A percentile compares a stretch with the other conserved stretches of the same genome.
Evolutionary conservation across 2,329 filamentous ascomycete species (phyloP).

Genomic region (Ilyonectria robusta): DNA sequence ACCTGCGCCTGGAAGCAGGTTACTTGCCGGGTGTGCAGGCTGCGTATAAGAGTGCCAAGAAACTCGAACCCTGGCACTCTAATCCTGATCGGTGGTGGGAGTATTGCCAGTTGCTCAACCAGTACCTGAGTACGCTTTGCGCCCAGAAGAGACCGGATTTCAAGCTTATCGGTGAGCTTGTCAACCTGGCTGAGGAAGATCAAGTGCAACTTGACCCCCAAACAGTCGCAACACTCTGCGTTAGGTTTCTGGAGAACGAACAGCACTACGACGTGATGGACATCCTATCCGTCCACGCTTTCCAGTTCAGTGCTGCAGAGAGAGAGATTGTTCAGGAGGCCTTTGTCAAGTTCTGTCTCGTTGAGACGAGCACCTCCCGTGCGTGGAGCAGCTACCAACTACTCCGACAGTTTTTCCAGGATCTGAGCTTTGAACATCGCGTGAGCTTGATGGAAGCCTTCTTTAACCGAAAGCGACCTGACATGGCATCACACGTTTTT

Average conservation of each 20-base stretch:
- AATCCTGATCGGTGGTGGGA: constrained; percentile 62
- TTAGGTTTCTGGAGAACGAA: constrained; percentile 80
- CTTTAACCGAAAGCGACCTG: constrained; percentile 81
- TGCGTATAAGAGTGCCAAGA: constrained; percentile 68
- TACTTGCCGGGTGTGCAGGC: constrained; percentile 79
- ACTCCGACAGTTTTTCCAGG: constrained; percentile 75
- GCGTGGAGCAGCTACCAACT: constrained; percentile 77
- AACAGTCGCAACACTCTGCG: constrained; percentile 81
- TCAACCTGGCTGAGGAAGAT: constrained; percentile 80
- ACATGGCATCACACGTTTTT: constrained; percentile 90
- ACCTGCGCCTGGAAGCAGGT: constrained; percentile 79
- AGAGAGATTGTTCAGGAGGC: constrained; percentile 75
- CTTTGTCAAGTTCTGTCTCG: constrained; percentile 78
- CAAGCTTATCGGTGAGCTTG: constrained; percentile 79
- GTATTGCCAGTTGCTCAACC: constrained; percentile 77
- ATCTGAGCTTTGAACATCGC: constrained; percentile 76
- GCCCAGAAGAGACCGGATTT: constrained; percentile 73
- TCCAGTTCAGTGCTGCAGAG: constrained; percentile 78
- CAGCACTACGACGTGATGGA: constrained; percentile 86
- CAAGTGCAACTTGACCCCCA: constrained; percentile 78
- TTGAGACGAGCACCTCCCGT: constrained; percentile 71
- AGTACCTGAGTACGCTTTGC: constrained; percentile 79
- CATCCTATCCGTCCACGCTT: constrained; percentile 81
- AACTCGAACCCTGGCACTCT: constrained; percentile 53
- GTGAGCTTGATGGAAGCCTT: constrained; percentile 85